A percentile compares a stretch with the other conserved stretches of the same genome.
Evolutionary conservation across 257 asterid species (phyloP).

Genomic region (Verbena officinalis): DNA sequence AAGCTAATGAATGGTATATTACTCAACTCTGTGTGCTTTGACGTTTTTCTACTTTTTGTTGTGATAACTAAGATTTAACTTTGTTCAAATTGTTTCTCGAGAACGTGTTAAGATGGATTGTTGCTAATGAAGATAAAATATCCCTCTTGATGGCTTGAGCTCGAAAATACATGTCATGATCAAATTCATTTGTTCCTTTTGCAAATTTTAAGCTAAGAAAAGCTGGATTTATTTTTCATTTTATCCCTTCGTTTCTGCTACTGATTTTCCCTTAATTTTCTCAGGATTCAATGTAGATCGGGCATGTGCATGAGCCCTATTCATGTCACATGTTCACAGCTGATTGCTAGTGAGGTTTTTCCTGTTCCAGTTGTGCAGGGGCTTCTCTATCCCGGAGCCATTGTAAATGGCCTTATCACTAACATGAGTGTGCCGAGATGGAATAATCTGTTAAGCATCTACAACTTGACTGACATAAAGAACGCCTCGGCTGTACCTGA

Average conservation of each 20-base stretch:
- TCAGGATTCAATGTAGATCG: conserved; percentile 72
- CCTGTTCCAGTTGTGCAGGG: conserved; percentile 63
- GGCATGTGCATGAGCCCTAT: conserved; percentile 65
- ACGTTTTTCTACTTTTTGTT: conserved; percentile 16
- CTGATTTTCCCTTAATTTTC: neutral
- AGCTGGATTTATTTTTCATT: neutral
- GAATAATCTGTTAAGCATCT: conserved; percentile 53
- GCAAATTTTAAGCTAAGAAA: neutral
- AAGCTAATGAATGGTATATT: neutral
- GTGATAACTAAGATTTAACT: conserved; percentile 9
- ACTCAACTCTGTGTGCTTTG: neutral
- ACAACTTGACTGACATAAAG: conserved; percentile 63
- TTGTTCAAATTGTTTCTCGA: neutral
- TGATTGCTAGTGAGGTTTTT: conserved; percentile 61
- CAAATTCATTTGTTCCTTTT: neutral
- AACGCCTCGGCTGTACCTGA: conserved; percentile 60
- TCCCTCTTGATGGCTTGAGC: neutral
- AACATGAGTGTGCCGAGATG: conserved; percentile 58
- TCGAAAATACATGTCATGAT: neutral
- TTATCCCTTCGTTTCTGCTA: conserved; percentile 3
- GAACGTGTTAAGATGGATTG: neutral
- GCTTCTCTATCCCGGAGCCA: conserved; percentile 70
- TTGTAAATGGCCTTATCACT: conserved; percentile 41
- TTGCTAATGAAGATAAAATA: neutral
- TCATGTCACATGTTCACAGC: conserved; percentile 67